Conservation (phyloP, 345 rosid genomes). For the Conringia planisiliqua region DNA sequence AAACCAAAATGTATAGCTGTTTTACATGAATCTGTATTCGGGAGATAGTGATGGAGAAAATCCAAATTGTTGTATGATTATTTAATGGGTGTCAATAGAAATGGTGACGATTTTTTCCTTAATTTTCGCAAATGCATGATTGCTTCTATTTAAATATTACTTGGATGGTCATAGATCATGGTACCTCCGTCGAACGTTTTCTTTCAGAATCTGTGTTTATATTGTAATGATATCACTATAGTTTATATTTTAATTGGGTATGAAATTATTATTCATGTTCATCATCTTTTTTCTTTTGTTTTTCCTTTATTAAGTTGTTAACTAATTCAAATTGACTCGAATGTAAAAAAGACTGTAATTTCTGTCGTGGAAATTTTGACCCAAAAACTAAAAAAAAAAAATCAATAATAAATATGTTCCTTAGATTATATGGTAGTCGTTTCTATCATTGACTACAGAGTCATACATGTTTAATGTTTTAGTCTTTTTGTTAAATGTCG, state of each 20-base stretch:
- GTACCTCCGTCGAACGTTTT: background rate
- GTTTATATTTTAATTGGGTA: background rate
- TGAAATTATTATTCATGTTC: background rate
- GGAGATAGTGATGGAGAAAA: background rate
- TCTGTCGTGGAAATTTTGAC: background rate
- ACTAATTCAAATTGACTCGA: background rate
- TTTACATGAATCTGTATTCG: background rate
- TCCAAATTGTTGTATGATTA: conserved; percentile 14
- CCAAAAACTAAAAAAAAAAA: background rate
- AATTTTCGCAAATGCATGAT: background rate
- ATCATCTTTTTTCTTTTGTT: background rate
- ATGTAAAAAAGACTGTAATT: background rate
- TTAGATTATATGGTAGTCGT: background rate
- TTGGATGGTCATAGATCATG: background rate
- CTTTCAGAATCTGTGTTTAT: too few relatives aligned
- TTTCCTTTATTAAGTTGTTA: background rate
- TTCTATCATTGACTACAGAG: background rate
- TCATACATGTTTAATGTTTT: background rate
- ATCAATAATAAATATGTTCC: background rate
- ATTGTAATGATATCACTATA: too few relatives aligned
- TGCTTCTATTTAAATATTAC: background rate
- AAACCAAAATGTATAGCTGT: background rate
- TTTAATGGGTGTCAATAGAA: background rate
- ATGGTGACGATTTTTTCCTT: background rate
- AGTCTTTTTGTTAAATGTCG: background rate